Evolutionary conservation across 441 rosid genomes (phyloP).

Genomic region (Lagerstroemia fauriei): DNA sequence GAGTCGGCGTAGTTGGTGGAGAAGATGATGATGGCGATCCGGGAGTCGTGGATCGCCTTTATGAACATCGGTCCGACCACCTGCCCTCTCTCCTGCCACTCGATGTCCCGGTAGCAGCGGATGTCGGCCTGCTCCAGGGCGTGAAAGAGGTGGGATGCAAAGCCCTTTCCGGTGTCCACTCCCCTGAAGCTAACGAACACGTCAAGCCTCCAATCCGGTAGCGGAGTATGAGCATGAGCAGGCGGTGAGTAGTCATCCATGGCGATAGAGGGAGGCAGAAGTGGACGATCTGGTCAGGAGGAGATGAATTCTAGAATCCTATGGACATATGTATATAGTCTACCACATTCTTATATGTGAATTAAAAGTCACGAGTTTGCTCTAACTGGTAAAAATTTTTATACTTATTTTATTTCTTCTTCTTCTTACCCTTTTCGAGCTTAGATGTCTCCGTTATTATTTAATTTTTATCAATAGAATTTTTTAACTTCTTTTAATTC

Average conservation of each 20-base stretch:
- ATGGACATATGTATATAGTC: no score
- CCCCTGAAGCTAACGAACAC: slow-evolving; percentile 23
- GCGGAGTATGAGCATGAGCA: background rate
- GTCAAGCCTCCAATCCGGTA: slow-evolving; percentile 13
- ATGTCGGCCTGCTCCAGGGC: background rate
- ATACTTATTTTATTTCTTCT: no score
- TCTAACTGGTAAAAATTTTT: no score
- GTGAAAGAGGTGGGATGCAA: slow-evolving; percentile 22
- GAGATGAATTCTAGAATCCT: no score
- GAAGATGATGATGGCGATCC: slow-evolving; percentile 12
- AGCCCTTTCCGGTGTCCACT: slow-evolving; percentile 4
- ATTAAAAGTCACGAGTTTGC: no score
- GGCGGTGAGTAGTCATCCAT: background rate
- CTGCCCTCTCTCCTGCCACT: slow-evolving; percentile 10
- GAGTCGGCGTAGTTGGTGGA: slow-evolving; percentile 25
- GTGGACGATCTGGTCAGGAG: no score
- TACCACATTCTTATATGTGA: no score
- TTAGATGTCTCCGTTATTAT: no score
- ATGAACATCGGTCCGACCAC: slow-evolving; percentile 11
- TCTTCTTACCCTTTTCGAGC: no score
- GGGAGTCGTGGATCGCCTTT: background rate
- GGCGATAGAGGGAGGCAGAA: background rate
- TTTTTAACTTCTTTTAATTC: no score
- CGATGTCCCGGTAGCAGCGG: slow-evolving; percentile 11
- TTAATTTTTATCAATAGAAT: no score